Percentiles rank a stretch among this genome's conserved stretches.
Conservation (phyloP, 2,329 filamentous ascomycete species). For the Penicillium vulpinum region DNA sequence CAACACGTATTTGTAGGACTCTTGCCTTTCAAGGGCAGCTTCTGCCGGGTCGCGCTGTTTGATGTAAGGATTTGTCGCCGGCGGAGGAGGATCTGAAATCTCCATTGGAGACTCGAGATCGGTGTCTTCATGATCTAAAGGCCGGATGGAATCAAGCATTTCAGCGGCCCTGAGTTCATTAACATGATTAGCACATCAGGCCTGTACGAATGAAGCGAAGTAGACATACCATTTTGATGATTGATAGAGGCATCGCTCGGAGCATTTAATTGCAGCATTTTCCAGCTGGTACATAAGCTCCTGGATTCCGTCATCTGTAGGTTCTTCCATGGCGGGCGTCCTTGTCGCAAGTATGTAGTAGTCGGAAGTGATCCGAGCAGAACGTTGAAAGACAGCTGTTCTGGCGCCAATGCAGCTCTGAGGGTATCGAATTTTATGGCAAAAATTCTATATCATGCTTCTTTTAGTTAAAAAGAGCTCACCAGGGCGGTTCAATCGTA, state of each 20-base stretch:
- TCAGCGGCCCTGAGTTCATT: conserved; percentile 75
- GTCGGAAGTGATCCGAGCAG: neutral
- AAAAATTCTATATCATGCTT: neutral
- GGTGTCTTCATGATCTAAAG: conserved; percentile 57
- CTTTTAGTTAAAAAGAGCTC: neutral
- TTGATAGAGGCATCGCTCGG: conserved; percentile 91
- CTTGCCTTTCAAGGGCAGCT: conserved; percentile 71
- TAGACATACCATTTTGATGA: conserved; percentile 82
- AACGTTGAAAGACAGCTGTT: neutral
- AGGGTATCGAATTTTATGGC: neutral
- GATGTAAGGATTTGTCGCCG: conserved; percentile 52
- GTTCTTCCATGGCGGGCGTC: conserved; percentile 32
- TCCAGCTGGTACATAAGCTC: conserved; percentile 75
- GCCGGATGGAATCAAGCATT: conserved; percentile 77
- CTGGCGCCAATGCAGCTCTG: neutral
- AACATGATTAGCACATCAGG: conserved; percentile 13
- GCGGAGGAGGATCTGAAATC: conserved; percentile 51
- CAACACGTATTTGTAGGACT: conserved; percentile 80
- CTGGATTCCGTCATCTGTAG: conserved; percentile 40
- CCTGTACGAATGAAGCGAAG: neutral
- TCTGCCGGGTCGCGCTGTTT: conserved; percentile 69
- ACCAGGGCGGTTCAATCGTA: neutral
- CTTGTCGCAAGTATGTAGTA: neutral
- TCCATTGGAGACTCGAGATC: conserved; percentile 62
- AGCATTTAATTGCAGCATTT: conserved; percentile 84